Base-by-base conservation (phyloP, 2,329 filamentous ascomycete genomes). In the Neofusicoccum cordaticola region DNA sequence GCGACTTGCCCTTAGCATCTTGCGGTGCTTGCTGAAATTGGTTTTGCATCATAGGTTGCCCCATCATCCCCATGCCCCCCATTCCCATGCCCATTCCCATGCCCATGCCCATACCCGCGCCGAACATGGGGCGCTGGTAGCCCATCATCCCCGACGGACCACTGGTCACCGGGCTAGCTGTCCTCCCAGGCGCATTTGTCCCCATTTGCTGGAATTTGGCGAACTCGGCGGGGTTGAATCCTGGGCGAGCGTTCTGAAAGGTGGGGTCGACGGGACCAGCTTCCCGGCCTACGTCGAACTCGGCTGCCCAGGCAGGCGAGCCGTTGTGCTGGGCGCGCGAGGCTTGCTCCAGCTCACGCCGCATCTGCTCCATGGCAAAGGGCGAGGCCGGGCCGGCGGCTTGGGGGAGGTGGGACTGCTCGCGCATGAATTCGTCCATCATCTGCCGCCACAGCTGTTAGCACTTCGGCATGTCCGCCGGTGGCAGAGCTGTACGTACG, bases 361-460 rank as follows among this genome's bases (percentile, higher is more conserved):
- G 82, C 81, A 90, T 84, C 68, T 88, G 86, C 69, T 89, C 86
- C 84, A 89, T 87, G 65, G 85, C 85, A 71, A 89, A 89, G 0
- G 86, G 84, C n/a, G 80, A 79, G 37, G 83, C 80, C 3, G 82
- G 79, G 11, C 81, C 79, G 37, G 82, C 80, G 2, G 80, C 83
- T 67, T 84, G 83, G 9, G 84, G 82, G 35, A 89, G 75, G 69
- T 86, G 85, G 37, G 82, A 88, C 63, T 86, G 87, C 73, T 95
- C 90, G 75, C 96, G 92, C 72, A 96, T 85, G 76, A 97, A 97
- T 66, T 92, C 90, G 73, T 96, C 93, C 87, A 97, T 91, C 89
- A 94, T 93, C 92, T 96, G 71, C 52, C 63, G 45, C 12, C 12
- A 19, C n/a, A 41, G 13, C 27, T 42, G 56, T 65, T 42, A 56